Evolutionary conservation across 2,329 filamentous ascomycete genomes (phyloP), one percentile per base, ranked within the genome.

Genomic region (Sclerotinia subarctica): DNA sequence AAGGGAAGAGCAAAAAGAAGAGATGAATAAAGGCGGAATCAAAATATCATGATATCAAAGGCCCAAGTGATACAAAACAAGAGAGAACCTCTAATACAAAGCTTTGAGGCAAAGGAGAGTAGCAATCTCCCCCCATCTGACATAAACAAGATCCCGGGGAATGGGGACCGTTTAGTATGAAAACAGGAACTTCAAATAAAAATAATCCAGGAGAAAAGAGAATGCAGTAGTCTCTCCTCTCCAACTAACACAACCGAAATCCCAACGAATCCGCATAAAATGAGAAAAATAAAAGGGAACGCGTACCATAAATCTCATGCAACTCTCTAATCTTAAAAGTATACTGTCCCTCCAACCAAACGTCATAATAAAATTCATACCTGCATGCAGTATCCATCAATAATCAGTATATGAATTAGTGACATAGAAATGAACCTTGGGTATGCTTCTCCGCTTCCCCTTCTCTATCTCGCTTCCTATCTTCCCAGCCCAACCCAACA

Each of bases 301-400:
- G n/a, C 42, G 17, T 26, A 67, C 65, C 65, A 24, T 67, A 53
- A 62, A 62, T 13, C 17, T 35, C 11, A 46, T 67, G 65, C n/a
- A 67, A 44, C 32, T 62, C 46, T 38, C 47, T 51, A n/a, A 67
- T 63, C 24, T 67, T 67, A 15, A 49, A 47, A 15, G 35, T 60
- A 58, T 38, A 63, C 19, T 44, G 35, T 19, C 65, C 65, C 17
- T 42, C 47, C 21, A 46, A 49, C 35, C 54, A 62, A n/a, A 67
- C 47, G n/a, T 67, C 54, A 44, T 67, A 63, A 3, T 67, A 63
- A 21, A 62, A 67, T 32, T 67, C 56, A 32, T 67, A 62, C 47
- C 54, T 59, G 19, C 19, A 35, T 42, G 5, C 4, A 10, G 1
- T 3, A 10, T 42, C 38, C 13, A 42, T 42, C 38, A 19, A n/a